Percentiles rank a stretch among this genome's conserved stretches.
phyloP scores from a whole-genome alignment of 75 land plant genomes.

The Isoetes taiwanensis region DNA sequence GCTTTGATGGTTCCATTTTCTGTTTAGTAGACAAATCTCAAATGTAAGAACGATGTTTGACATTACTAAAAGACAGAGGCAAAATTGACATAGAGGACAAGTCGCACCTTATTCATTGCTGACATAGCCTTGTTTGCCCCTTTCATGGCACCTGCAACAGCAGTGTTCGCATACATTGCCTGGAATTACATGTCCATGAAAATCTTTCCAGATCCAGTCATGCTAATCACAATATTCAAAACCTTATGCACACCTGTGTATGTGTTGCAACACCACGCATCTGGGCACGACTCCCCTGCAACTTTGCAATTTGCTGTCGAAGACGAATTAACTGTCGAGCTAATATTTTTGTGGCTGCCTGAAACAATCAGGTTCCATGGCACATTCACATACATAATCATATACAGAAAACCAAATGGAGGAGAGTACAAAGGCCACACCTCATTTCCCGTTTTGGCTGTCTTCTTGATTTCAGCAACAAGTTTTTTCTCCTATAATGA shows the following conservation, averaged over 20 bases:
- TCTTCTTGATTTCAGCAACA: conserved; percentile 96
- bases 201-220: neutral
- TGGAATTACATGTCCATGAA: conserved; percentile 10
- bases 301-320: conserved; percentile 82
- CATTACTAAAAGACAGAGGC: neutral
- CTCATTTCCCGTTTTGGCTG: conserved; percentile 97
- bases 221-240: neutral
- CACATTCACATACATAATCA: neutral
- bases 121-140: conserved; percentile 93
- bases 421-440: conserved; percentile 17
- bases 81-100: neutral
- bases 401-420: neutral
- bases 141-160: conserved; percentile 81
- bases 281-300: conserved; percentile 94
- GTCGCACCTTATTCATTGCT: conserved; percentile 99
- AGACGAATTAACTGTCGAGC: conserved; percentile 84
- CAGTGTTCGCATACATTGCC: conserved; percentile 89
- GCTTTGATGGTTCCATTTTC: conserved; percentile 95
- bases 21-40: too few relatives aligned
- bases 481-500: conserved; percentile 75
- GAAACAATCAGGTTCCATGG: neutral
- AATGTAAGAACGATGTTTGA: neutral
- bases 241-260: conserved; percentile 50
- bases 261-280: conserved; percentile 95
- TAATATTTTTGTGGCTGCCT: conserved; percentile 84